Evolutionary conservation across 768 basidiomycete species (phyloP), one percentile per base, ranked within the genome.

Genomic region (Leucocoprinus sp.): DNA sequence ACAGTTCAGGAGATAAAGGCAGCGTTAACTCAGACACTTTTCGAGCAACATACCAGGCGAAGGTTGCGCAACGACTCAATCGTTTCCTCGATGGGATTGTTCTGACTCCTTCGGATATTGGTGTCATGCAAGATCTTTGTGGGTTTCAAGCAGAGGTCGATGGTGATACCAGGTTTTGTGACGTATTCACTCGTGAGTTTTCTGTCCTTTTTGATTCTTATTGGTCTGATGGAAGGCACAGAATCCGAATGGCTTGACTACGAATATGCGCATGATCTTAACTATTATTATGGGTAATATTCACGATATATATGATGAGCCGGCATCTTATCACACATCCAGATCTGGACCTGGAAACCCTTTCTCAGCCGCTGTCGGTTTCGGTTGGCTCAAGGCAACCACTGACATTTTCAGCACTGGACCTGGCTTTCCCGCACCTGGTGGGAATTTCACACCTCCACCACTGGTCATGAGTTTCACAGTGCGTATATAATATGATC

Each of bases 41-140:
- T 24, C 37, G 37, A n/a, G 9, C 21, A 5, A 39, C 37, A 3
- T 39, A 15, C 37, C 37, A 39, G 37, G 26, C 21, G 7, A 12
- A 23, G 5, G 24, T 39, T 18, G 37, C 37, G 3, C 22, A 8
- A 15, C 19, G 37, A 3, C 24, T 39, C 12, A 39, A 39, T 18
- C 22, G 18, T 3, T 39, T 39, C 17, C 15, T 39, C 22, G 21
- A 39, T 12, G 37, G 37, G 18, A n/a, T 39, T 12, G 26, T 26
- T 14, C 37, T 39, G 7, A 22, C 22, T 14, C n/a, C 14, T 3
- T 23, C 37, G 11, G 37, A 39, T 8, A 17, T 39, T 39, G 37
- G 37, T 8, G 22, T 39, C 7, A 39, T 39, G 37, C 37, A 39
- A 26, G 37, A 39, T 22, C 26, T 39, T n/a, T 39, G 37, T 23